phyloP scores from a whole-genome alignment of 352 stramenopile genomes.

The Thalassiosira delicatula region DNA sequence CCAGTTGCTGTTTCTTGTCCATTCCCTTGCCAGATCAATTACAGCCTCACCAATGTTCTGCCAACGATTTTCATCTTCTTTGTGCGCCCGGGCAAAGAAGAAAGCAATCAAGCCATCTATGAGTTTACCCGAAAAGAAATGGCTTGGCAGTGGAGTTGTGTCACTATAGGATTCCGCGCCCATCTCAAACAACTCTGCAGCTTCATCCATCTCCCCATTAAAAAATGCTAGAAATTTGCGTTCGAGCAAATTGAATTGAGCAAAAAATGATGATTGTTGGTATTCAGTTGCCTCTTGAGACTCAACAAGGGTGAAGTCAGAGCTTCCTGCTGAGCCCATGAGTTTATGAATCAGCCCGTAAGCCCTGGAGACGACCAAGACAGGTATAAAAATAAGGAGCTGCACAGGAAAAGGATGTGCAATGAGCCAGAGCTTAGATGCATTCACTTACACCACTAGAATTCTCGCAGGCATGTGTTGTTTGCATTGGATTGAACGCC shows the following conservation, averaged over 20 bases:
- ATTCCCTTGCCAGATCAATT: conserved; percentile 28
- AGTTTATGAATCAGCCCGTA: not conserved
- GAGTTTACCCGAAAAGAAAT: conserved; percentile 15
- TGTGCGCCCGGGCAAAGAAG: conserved; percentile 46
- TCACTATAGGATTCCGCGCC: not conserved
- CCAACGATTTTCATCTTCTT: conserved; percentile 43
- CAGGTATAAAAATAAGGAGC: no score
- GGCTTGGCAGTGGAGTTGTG: not conserved
- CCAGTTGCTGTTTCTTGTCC: conserved; percentile 32
- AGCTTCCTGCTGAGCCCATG: not conserved
- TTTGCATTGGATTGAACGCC: conserved; percentile 39
- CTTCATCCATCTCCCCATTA: conserved; percentile 37
- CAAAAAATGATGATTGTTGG: not conserved
- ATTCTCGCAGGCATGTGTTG: not conserved
- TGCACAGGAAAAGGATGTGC: no score
- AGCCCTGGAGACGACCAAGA: not conserved
- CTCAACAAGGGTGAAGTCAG: not conserved
- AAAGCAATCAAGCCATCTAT: conserved; percentile 58
- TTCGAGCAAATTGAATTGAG: conserved; percentile 15
- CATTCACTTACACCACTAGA: not conserved
- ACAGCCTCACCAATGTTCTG: conserved; percentile 16
- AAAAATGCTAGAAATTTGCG: conserved; percentile 42
- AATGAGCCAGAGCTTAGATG: no score
- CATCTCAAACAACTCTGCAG: conserved; percentile 41
- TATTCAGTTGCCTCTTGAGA: not conserved